Conservation (phyloP, 2,329 filamentous ascomycete genomes). For the Didymella arachidicola region DNA sequence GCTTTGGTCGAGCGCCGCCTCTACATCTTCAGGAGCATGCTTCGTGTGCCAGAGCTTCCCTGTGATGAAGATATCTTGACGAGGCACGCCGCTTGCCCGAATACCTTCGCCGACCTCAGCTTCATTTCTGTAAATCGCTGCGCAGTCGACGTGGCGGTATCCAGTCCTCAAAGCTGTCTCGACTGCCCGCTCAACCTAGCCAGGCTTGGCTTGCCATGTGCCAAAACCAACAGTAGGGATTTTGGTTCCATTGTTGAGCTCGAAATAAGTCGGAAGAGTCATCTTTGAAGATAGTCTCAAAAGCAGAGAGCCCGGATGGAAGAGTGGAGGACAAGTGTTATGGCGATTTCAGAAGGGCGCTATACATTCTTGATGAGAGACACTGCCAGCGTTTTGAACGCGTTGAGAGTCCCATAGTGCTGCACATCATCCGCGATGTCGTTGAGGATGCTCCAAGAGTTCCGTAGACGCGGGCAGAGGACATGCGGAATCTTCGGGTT, state of each 20-base stretch:
- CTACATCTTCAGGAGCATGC: slow-evolving; percentile 69
- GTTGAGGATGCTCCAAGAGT: not conserved
- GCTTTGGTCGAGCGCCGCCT: slow-evolving; percentile 65
- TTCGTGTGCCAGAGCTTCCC: slow-evolving; percentile 83
- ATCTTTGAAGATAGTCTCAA: slow-evolving; percentile 10
- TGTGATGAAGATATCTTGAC: slow-evolving; percentile 74
- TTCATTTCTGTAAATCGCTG: slow-evolving; percentile 79
- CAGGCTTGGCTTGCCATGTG: slow-evolving; percentile 77
- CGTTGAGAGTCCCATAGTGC: not conserved
- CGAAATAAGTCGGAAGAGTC: slow-evolving; percentile 51
- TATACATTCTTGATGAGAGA: not conserved
- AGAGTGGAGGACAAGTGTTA: not conserved
- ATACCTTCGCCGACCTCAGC: slow-evolving; percentile 75
- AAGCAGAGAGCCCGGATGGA: not conserved
- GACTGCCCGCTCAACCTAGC: slow-evolving; percentile 67
- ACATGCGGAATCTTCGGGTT: slow-evolving; percentile 1
- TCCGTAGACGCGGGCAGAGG: not conserved
- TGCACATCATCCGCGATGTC: not conserved
- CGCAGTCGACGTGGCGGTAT: slow-evolving; percentile 78
- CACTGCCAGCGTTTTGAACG: not conserved
- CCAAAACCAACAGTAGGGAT: slow-evolving; percentile 79
- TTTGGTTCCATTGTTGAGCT: slow-evolving; percentile 71
- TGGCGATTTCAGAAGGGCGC: not conserved
- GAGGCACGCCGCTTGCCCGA: slow-evolving; percentile 66
- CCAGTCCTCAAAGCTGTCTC: slow-evolving; percentile 70